Conservation (phyloP, 2,329 filamentous ascomycete genomes). For the Phaeosphaeria sp. region DNA sequence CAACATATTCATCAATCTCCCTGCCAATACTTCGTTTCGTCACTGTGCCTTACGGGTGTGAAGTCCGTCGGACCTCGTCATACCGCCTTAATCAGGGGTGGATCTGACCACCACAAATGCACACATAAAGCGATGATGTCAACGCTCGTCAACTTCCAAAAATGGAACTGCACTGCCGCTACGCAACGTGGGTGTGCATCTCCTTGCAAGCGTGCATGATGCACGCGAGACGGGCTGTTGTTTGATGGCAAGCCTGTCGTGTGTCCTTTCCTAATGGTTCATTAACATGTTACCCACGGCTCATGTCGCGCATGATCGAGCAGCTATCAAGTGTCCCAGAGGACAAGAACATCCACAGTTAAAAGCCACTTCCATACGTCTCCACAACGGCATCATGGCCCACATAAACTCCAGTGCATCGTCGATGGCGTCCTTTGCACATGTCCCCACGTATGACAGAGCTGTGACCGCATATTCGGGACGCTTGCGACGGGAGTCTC, state of each 20-base stretch:
- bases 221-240: background rate
- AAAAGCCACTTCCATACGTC: background rate
- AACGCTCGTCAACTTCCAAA: background rate
- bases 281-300: background rate
- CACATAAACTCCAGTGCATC: background rate
- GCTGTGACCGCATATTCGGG: background rate
- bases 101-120: background rate
- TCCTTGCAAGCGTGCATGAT: background rate
- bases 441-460: background rate
- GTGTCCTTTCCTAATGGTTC: background rate
- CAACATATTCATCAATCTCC: background rate
- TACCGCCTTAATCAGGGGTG: background rate
- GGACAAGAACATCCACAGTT: background rate
- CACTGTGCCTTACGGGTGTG: background rate
- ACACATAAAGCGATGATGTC: slow-evolving; percentile 1
- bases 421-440: background rate
- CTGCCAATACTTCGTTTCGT: background rate
- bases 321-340: background rate
- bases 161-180: background rate
- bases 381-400: background rate
- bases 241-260: background rate
- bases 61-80: slow-evolving; percentile 4
- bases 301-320: background rate
- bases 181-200: slow-evolving; percentile 2
- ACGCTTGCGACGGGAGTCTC: background rate